These are phyloP conservation scores for Cryptosporidium baileyi DNA, from an alignment of 169 alveolate genomes.

Conservation along the genomic window DNA sequence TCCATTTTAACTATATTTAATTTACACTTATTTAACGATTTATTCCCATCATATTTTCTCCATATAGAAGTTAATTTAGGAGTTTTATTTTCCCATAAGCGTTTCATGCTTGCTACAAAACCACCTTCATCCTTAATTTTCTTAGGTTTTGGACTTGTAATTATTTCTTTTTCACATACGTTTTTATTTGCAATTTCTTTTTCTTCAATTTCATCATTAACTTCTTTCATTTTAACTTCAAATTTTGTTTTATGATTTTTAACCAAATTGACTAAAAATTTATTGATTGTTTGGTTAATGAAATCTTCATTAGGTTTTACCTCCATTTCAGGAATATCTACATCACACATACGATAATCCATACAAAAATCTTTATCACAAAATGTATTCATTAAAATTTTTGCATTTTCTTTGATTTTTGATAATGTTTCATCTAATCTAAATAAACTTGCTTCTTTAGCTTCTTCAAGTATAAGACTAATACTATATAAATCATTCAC, in stretches of 20 bases:
- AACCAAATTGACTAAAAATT: neutral
- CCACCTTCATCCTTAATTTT: slow-evolving; percentile 43
- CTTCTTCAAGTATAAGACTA: neutral
- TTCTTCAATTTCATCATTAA: neutral
- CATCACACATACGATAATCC: slow-evolving; percentile 45
- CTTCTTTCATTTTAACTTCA: neutral
- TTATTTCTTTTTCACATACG: neutral
- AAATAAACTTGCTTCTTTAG: neutral
- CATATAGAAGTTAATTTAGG: slow-evolving; percentile 43
- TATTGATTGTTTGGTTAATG: neutral
- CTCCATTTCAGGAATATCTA: slow-evolving; percentile 56
- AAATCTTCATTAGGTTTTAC: slow-evolving; percentile 38
- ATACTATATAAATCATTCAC: neutral
- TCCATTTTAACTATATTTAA: neutral
- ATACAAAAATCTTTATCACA: neutral
- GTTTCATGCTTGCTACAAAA: slow-evolving; percentile 61
- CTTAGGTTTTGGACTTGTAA: slow-evolving; percentile 32
- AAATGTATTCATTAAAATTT: neutral
- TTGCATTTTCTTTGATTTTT: neutral
- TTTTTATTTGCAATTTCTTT: neutral
- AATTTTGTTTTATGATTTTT: neutral
- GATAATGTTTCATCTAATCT: slow-evolving; percentile 4
- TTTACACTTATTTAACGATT: neutral
- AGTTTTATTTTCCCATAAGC: slow-evolving; percentile 62
- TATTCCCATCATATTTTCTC: slow-evolving; percentile 50